phyloP scores from a whole-genome alignment of 768 basidiomycete species.

The Mrakia hoshinonis region DNA sequence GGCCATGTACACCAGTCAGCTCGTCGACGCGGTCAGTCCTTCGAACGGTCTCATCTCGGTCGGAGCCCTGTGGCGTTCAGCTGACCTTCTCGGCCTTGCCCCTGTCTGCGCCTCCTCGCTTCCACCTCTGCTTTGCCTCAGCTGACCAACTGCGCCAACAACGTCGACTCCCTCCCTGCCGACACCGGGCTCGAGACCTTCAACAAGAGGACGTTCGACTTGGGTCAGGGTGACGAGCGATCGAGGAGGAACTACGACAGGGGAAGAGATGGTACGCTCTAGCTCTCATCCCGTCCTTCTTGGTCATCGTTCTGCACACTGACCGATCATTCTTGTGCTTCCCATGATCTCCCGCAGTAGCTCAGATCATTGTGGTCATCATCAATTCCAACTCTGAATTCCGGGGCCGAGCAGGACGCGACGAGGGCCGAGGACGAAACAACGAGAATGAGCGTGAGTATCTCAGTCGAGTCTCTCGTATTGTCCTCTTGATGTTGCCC shows the following conservation, averaged over 20 bases:
- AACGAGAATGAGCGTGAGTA: conserved; percentile 6
- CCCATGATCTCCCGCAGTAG: not conserved
- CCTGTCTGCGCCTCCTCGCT: too few species aligned
- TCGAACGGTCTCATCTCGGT: not conserved
- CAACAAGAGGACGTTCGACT: not conserved
- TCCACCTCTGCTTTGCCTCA: not conserved
- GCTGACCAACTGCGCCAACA: not conserved
- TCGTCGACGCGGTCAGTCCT: not conserved
- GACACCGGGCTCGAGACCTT: not conserved
- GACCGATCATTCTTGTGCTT: not conserved
- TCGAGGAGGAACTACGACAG: not conserved
- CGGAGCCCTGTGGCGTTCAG: too few species aligned
- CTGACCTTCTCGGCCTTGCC: not conserved
- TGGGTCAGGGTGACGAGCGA: not conserved
- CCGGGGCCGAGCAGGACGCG: not conserved
- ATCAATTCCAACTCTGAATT: not conserved
- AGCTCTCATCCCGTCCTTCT: not conserved
- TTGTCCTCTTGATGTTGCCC: not conserved
- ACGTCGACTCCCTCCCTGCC: not conserved
- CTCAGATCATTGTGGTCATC: not conserved
- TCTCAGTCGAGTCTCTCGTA: not conserved
- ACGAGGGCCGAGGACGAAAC: not conserved
- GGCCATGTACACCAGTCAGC: not conserved
- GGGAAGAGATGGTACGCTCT: not conserved
- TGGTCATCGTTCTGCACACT: not conserved